A percentile compares a stretch with the other conserved stretches of the same genome.
phyloP scores from a whole-genome alignment of 2,329 filamentous ascomycete species.

The Lachnum nothofagi region DNA sequence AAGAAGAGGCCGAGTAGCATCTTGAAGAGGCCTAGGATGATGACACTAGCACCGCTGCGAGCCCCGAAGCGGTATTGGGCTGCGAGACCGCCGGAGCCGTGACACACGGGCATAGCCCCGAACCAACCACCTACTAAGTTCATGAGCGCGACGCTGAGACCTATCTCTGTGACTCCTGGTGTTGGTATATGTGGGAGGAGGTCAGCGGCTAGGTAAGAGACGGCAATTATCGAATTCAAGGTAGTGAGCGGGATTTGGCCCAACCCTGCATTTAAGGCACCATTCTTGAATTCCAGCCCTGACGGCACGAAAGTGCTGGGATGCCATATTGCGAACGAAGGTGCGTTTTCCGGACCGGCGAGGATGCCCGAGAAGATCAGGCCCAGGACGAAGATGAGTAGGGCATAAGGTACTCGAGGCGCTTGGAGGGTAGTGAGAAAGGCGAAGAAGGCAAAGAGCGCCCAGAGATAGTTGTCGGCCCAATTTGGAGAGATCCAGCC shows the following conservation, averaged over 20 bases:
- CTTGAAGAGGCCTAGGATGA: slow-evolving; percentile 73
- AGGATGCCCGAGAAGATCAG: slow-evolving; percentile 56
- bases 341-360: slow-evolving; percentile 39
- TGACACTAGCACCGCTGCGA: slow-evolving; percentile 75
- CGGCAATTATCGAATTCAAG: slow-evolving; percentile 87
- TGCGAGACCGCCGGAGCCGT: slow-evolving; percentile 84
- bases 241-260: slow-evolving; percentile 88
- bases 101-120: slow-evolving; percentile 91
- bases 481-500: slow-evolving; percentile 61
- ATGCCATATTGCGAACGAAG: slow-evolving; percentile 55
- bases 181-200: slow-evolving; percentile 64
- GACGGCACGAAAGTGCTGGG: slow-evolving; percentile 48
- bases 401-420: slow-evolving; percentile 69
- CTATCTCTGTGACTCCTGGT: slow-evolving; percentile 70
- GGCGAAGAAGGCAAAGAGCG: slow-evolving; percentile 64
- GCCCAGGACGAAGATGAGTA: slow-evolving; percentile 65
- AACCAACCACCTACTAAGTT: slow-evolving; percentile 87
- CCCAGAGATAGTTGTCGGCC: slow-evolving; percentile 76
- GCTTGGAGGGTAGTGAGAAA: slow-evolving; percentile 63
- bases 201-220: slow-evolving; percentile 71
- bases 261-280: slow-evolving; percentile 52
- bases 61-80: slow-evolving; percentile 90
- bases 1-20: slow-evolving; percentile 70
- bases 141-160: slow-evolving; percentile 75
- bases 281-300: slow-evolving; percentile 41